Conservation (phyloP, 164 flowering plant genomes). For the Liquidambar formosana region DNA sequence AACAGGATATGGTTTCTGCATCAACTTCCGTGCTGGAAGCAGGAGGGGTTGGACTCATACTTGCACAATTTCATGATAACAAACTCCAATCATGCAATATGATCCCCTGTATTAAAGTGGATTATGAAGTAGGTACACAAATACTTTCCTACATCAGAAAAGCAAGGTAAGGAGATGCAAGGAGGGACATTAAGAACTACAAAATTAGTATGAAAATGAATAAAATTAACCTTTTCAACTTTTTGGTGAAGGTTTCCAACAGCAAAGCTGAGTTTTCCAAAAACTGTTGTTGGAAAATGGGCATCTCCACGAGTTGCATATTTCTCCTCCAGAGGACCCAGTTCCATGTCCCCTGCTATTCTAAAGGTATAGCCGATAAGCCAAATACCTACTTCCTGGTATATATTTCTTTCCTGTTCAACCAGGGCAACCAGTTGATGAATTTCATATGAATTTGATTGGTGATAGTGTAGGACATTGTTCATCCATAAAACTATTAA, state of each 20-base stretch:
- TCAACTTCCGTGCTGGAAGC: conserved; percentile 15
- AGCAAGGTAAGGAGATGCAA: conserved; percentile 22
- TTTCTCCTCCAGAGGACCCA: conserved; percentile 42
- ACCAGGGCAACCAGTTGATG: background rate
- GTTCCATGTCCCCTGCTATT: conserved; percentile 23
- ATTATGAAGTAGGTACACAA: conserved; percentile 37
- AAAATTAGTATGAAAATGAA: background rate
- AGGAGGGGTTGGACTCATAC: conserved; percentile 28
- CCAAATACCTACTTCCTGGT: background rate
- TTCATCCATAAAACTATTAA: too few species aligned
- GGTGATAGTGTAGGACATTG: too few species aligned
- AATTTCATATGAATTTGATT: too few species aligned
- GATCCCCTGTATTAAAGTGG: conserved; percentile 25
- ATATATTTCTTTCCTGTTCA: background rate
- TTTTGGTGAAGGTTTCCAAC: conserved; percentile 27
- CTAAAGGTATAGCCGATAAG: conserved; percentile 18
- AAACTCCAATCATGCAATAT: conserved; percentile 1
- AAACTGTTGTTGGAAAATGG: conserved; percentile 30
- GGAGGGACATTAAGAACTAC: background rate
- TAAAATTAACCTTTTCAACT: background rate
- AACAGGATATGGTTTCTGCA: conserved; percentile 15
- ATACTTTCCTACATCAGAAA: conserved; percentile 39
- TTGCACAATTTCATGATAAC: conserved; percentile 6
- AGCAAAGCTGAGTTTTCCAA: conserved; percentile 35
- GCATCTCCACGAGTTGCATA: conserved; percentile 26